Evolutionary conservation across 805 yeast species (phyloP), one percentile per base, ranked within the genome.

Genomic region (Ogataea trehaloabstinens): DNA sequence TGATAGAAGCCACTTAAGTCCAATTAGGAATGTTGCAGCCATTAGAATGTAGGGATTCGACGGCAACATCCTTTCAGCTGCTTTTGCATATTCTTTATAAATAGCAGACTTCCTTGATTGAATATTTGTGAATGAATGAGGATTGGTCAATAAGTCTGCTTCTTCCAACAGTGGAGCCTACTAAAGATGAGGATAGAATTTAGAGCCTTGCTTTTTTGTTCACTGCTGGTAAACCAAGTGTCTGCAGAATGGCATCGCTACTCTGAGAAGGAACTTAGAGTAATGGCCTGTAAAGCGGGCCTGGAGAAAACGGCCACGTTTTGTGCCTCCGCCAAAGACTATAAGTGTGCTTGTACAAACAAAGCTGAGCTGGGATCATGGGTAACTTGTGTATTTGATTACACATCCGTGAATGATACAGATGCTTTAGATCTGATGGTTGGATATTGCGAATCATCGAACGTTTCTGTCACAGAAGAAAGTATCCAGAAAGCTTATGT

Each of bases 401-500:
- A 46, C 28, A 28, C 45, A 21, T 29, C 28, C 3, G 34, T 44
- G 6, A 34, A 49, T 31, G 33, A 48, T 28, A 35, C 49, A 8
- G 37, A 24, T 11, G 57, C 49, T 12, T 52, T 53, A 16, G 42
- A 55, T 16, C 33, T 44, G 25, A 40, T 65, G 16, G 49, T 52
- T 13, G 28, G 31, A 0, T 47, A 44, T 38, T 55, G 62, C 35
- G 42, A 24, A 12, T 35, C 42, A 24, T 35, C 34, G 4, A 51
- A 52, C n/a, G 46, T 43, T 19, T 42, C 50, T 7, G 53, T 66
- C 32, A 67, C 75, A 1, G 41, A 40, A 24, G 62, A 55, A 12
- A 53, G 55, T 13, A 56, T 69, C 37, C 46, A 60, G n/a, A 60
- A 50, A 4, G 56, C 70, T 4, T 73, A 64, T 40, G 46, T 55